These are phyloP conservation scores for Tilletia walkeri DNA, from an alignment of 1,284 basidiomycete species.

Conservation along the genomic window DNA sequence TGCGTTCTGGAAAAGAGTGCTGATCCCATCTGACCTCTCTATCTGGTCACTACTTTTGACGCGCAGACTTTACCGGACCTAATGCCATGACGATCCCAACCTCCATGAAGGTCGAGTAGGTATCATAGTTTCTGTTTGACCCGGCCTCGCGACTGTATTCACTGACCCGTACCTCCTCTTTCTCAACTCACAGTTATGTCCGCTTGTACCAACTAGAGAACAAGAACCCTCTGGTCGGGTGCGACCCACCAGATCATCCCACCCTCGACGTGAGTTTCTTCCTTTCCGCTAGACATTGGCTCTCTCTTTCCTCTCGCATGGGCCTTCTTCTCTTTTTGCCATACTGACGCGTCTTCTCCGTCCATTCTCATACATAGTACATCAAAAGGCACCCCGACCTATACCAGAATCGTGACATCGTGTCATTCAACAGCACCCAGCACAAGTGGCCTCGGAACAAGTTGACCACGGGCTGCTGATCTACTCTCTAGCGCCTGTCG, in stretches of 20 bases:
- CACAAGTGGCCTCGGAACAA: conserved; percentile 44
- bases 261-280: conserved; percentile 24
- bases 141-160: too few species aligned
- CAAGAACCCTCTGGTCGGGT: conserved; percentile 24
- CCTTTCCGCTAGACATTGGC: background rate
- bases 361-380: conserved; percentile 24
- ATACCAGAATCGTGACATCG: conserved; percentile 50
- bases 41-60: background rate
- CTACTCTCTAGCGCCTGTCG: background rate
- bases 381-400: conserved; percentile 45
- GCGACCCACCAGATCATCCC: conserved; percentile 50
- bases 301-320: background rate
- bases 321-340: background rate
- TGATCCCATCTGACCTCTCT: background rate
- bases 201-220: conserved; percentile 48
- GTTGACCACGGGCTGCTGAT: conserved; percentile 33
- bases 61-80: background rate
- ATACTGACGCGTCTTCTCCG: background rate
- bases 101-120: conserved; percentile 28
- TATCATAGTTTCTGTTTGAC: background rate
- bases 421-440: conserved; percentile 33
- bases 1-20: too few species aligned
- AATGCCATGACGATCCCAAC: conserved; percentile 37
- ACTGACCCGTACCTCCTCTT: background rate
- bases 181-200: conserved; percentile 27